A percentile compares a stretch with the other conserved stretches of the same genome.
Conservation (phyloP, 495 filamentous ascomycete genomes). For the Hyaloscypha variabilis region DNA sequence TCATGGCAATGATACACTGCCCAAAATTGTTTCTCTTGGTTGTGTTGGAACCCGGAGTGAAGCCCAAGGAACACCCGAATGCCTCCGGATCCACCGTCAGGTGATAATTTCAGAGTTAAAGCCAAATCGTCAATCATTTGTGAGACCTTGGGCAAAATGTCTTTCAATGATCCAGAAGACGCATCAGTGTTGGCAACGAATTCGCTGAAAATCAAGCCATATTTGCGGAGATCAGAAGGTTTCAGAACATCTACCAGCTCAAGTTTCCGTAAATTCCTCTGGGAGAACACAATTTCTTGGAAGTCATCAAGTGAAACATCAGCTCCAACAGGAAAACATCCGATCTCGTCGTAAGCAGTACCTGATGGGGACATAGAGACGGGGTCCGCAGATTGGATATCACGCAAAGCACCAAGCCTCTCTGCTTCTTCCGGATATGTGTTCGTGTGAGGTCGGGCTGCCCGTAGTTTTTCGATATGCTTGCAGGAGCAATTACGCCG, state of each 20-base stretch:
- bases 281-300: constrained; percentile 50
- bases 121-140: too few species aligned
- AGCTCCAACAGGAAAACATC: constrained; percentile 60
- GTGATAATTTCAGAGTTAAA: constrained; percentile 13
- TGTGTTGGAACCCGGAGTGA: constrained; percentile 58
- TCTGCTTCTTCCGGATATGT: too few species aligned
- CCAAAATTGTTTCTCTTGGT: constrained; percentile 55
- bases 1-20: constrained; percentile 49
- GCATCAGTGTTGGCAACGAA: constrained; percentile 10
- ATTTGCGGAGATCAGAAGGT: not conserved
- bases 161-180: constrained; percentile 1
- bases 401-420: too few species aligned
- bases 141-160: too few species aligned
- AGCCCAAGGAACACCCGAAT: constrained; percentile 41
- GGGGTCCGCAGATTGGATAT: not conserved
- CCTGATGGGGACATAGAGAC: constrained; percentile 44
- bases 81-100: too few species aligned
- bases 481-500: too few species aligned
- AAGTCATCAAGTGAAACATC: constrained; percentile 47
- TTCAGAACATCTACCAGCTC: constrained; percentile 50
- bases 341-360: constrained; percentile 47
- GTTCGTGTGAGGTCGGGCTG: too few species aligned
- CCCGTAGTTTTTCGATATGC: too few species aligned
- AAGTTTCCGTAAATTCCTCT: constrained; percentile 48
- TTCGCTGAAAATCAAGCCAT: constrained; percentile 7